These are phyloP conservation scores for Capniomyces stellatus DNA, from an alignment of 371 early-diverging fungal species.

Conservation along the genomic window DNA sequence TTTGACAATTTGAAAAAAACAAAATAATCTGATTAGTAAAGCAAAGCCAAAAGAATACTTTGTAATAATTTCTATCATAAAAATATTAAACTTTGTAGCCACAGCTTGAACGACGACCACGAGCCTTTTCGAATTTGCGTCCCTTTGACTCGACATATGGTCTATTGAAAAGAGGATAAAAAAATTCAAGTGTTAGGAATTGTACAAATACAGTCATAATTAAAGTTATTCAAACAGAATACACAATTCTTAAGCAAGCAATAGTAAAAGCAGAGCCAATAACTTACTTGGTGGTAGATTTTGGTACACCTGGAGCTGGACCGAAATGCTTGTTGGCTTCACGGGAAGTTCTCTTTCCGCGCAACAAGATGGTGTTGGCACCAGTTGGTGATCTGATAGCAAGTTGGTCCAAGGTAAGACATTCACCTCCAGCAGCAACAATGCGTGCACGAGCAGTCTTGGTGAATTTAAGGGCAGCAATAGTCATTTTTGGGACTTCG, in stretches of 20 bases:
- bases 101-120: conserved; percentile 86
- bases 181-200: background rate
- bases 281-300: conserved; percentile 48
- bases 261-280: background rate
- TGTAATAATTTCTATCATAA: background rate
- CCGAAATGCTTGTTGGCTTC: conserved; percentile 95
- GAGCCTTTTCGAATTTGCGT: conserved; percentile 96
- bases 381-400: conserved; percentile 95
- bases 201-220: background rate
- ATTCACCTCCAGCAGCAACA: conserved; percentile 95
- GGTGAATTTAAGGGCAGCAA: conserved; percentile 91
- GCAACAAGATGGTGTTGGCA: conserved; percentile 84
- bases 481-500: conserved; percentile 85
- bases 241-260: no score
- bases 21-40: background rate
- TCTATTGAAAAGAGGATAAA: background rate
- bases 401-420: conserved; percentile 94
- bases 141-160: conserved; percentile 97
- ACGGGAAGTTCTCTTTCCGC: conserved; percentile 75
- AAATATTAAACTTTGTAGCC: conserved; percentile 25
- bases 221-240: no score
- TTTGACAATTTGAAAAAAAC: background rate
- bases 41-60: background rate
- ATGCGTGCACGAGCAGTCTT: conserved; percentile 91
- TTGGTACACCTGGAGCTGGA: conserved; percentile 58